phyloP scores from a whole-genome alignment of 1,284 basidiomycete species.

The Cutaneotrichosporon daszewskae region DNA sequence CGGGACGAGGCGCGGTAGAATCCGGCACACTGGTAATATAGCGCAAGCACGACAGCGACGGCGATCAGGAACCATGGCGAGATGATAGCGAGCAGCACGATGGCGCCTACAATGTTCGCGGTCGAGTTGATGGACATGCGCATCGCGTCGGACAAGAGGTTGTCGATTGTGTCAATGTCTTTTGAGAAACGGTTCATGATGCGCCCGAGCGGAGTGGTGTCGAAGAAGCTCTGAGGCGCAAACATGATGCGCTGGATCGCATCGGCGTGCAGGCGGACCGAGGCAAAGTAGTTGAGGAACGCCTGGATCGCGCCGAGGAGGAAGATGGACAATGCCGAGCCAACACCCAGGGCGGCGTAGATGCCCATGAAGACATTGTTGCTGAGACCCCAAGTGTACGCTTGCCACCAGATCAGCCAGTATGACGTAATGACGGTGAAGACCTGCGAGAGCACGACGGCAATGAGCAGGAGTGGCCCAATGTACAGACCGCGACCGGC shows the following conservation, averaged over 20 bases:
- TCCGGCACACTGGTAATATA: conserved; percentile 57
- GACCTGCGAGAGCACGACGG: conserved; percentile 38
- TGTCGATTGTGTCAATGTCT: conserved; percentile 77
- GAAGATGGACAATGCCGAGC: conserved; percentile 52
- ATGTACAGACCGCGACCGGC: conserved; percentile 51
- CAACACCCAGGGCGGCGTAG: conserved; percentile 54
- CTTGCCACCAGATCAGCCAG: conserved; percentile 72
- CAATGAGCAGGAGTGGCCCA: conserved; percentile 50
- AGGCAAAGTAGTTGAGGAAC: conserved; percentile 59
- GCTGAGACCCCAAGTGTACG: conserved; percentile 44
- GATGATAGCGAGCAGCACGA: conserved; percentile 69
- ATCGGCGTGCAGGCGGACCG: conserved; percentile 52
- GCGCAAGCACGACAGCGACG: conserved; percentile 56
- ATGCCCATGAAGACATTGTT: conserved; percentile 54
- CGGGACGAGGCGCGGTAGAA: conserved; percentile 86
- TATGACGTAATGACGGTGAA: conserved; percentile 44
- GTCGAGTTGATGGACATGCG: conserved; percentile 59
- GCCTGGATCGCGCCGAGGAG: conserved; percentile 51
- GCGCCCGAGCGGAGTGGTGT: conserved; percentile 82
- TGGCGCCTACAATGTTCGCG: conserved; percentile 52
- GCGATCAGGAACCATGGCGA: conserved; percentile 79
- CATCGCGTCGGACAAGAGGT: conserved; percentile 59
- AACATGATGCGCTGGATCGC: conserved; percentile 61
- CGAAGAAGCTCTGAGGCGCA: conserved; percentile 82
- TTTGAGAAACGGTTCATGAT: conserved; percentile 40